Conservation (phyloP, 169 alveolate genomes). For the Condylostoma magnum region DNA sequence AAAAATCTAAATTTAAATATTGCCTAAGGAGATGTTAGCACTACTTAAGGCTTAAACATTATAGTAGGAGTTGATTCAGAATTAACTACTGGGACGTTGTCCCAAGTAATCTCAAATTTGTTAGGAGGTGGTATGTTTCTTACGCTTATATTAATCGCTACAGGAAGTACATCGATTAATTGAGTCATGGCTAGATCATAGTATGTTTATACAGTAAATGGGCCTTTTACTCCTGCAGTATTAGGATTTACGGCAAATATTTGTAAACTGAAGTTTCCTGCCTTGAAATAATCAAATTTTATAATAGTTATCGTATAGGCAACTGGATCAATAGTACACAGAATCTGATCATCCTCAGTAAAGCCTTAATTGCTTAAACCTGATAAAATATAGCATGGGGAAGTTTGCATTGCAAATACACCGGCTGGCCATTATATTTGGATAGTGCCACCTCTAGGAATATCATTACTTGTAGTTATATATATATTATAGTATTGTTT, state of each 20-base stretch:
- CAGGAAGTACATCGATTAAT: neutral
- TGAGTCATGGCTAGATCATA: neutral
- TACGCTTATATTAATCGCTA: neutral
- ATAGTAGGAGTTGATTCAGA: neutral
- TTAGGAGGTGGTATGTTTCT: neutral
- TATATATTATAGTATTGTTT: neutral
- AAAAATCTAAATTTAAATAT: neutral
- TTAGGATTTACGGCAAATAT: conserved; percentile 20
- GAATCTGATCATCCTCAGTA: conserved; percentile 26
- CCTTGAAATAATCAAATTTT: neutral
- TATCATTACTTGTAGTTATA: neutral
- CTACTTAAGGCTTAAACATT: conserved; percentile 7
- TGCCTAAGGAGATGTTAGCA: neutral
- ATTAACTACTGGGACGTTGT: neutral
- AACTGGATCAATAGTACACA: neutral
- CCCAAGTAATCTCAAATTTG: conserved; percentile 8
- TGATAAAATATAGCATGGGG: neutral
- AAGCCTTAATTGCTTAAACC: conserved; percentile 24
- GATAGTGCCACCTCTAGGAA: conserved; percentile 14
- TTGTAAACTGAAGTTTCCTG: neutral
- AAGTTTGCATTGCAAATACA: neutral
- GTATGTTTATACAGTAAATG: conserved; percentile 12
- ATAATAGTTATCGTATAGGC: neutral
- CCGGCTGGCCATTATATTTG: neutral
- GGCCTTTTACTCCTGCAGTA: conserved; percentile 8